These are phyloP conservation scores for Fonsecaea pedrosoi DNA, from an alignment of 2,329 filamentous ascomycete species.

Conservation along the genomic window DNA sequence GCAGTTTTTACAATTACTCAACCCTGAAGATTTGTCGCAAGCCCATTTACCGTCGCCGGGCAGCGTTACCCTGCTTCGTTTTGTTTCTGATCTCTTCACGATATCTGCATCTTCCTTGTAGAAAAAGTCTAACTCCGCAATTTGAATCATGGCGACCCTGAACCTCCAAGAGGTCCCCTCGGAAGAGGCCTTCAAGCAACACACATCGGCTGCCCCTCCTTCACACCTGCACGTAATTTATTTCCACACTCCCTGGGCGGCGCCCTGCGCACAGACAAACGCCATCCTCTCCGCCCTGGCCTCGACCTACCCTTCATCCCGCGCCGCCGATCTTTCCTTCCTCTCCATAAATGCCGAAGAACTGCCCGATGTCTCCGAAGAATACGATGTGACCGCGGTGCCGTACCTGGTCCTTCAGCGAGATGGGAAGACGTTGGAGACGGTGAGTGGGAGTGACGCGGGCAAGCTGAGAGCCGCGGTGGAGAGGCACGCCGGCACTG, in stretches of 20 bases:
- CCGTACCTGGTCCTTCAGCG: conserved; percentile 87
- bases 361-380: conserved; percentile 86
- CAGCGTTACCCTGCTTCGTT: background rate
- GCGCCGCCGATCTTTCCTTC: conserved; percentile 73
- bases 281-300: conserved; percentile 85
- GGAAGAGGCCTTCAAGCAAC: conserved; percentile 73
- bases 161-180: conserved; percentile 77
- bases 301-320: conserved; percentile 73
- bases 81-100: background rate
- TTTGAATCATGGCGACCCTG: conserved; percentile 70
- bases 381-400: conserved; percentile 92
- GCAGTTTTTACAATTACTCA: conserved; percentile 17
- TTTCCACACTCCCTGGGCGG: conserved; percentile 97
- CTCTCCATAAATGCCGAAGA: conserved; percentile 94
- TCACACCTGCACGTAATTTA: conserved; percentile 82
- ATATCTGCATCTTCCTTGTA: background rate
- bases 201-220: conserved; percentile 69
- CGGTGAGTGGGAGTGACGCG: conserved; percentile 87
- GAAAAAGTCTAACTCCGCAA: background rate
- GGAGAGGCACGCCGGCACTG: conserved; percentile 74
- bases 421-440: conserved; percentile 77
- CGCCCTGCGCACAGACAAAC: conserved; percentile 92
- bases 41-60: background rate
- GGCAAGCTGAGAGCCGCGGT: conserved; percentile 83
- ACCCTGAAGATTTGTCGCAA: conserved; percentile 4